Conservation (phyloP, 2,329 filamentous ascomycete genomes). For the Trichoderma afroharzianum region DNA sequence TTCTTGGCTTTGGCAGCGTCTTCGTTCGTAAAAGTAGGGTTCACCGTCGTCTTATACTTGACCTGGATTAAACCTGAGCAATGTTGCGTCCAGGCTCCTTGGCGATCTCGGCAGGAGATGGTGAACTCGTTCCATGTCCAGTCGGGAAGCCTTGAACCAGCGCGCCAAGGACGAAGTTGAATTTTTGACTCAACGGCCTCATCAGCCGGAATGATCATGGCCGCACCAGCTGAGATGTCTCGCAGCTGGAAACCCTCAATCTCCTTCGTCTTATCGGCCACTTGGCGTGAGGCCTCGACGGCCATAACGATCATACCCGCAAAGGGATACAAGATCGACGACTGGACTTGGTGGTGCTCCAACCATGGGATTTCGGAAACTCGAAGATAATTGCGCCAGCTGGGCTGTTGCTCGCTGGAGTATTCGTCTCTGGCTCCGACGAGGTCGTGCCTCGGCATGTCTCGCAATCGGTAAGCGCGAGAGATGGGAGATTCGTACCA, state of each 20-base stretch:
- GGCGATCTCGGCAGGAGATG: not conserved
- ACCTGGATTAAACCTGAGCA: not conserved
- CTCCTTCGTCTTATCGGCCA: not conserved
- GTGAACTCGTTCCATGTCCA: not conserved
- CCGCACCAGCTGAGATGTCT: not conserved
- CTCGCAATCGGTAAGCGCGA: not conserved
- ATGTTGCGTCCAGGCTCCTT: not conserved
- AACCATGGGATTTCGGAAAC: not conserved
- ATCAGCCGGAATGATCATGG: not conserved
- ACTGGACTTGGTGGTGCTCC: not conserved
- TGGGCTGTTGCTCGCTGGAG: not conserved
- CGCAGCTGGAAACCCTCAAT: not conserved
- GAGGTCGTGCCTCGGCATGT: not conserved
- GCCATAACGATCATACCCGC: not conserved
- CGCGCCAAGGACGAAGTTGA: not conserved
- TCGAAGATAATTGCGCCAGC: not conserved
- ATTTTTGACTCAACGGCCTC: not conserved
- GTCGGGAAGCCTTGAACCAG: not conserved
- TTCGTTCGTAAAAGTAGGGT: not conserved
- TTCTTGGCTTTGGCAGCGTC: not conserved
- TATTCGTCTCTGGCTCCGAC: not conserved
- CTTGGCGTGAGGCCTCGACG: not conserved
- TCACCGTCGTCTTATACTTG: not conserved
- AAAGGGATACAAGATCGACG: not conserved
- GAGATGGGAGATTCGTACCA: not conserved